Base-by-base conservation (phyloP, 805 yeast species). In the Cyberlindnera euphorbiae region DNA sequence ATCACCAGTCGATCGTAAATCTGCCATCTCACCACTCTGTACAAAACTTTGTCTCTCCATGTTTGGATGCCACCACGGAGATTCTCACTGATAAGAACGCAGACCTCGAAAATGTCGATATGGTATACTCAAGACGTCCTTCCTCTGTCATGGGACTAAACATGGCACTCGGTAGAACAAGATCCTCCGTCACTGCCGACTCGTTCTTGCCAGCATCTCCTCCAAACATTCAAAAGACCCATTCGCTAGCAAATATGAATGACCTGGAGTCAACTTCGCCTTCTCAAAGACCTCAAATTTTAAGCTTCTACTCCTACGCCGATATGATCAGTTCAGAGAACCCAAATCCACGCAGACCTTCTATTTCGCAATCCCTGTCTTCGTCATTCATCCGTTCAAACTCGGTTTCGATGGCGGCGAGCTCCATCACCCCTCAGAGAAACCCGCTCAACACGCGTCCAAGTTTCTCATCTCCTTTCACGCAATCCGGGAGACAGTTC, bases 31-130 rank as follows among this genome's bases (percentile, higher is more conserved):
- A 61, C 48, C 60, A 67, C 59, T 63, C 66, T 12, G 49, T 60
- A 25, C 84, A 85, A 56, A 83, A 87, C 58, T 74, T 61, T 47
- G 83, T 86, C 15, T 83, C 94, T 2, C 89, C 96, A 1, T 85
- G 85, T 6, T 64, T 86, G 47, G 95, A 85, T 50, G 86, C 95
- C 8, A 74, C 93, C 5, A 71, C 79, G 14, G 75, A 81, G 41
- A 64, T 83, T 25, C 67, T 78, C 28, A 73, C 79, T 11, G 78
- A 77, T 49, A 51, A 62, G 9, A 60, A 66, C 29, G 66, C 82
- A 5, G 75, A 81, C 49, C 69, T 87, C 41, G 81, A 82, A 46
- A 70, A 73, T 36, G 77, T 84, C 11, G 89, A 83, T 41, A 74
- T 86, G 60, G 77, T 85, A 13, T 78, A 79, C 49, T 64, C 80